Base-by-base conservation (phyloP, 2,329 filamentous ascomycete species). In the Trichoderma semiorbis region DNA sequence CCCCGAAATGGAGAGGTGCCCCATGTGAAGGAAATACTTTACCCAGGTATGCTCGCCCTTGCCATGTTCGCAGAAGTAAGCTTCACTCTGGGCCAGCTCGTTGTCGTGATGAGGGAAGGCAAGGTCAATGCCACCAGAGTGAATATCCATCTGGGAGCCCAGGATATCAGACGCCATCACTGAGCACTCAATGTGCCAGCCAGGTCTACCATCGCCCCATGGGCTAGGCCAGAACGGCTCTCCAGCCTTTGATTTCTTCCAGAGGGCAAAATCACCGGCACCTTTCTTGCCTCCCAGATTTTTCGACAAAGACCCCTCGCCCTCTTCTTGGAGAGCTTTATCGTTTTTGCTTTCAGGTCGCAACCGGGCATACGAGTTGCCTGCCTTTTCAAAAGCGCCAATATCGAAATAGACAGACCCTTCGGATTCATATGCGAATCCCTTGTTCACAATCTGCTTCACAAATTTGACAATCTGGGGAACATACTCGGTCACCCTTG, bases 151-250 rank as follows among this genome's bases (percentile, higher is more conserved):
- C 73, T 91, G 88, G 32, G 90, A 86, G 6, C 95, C 95, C 1
- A 98, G 84, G n/a, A 94, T 88, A 74, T 95, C 93, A 2, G 93
- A 95, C 0, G 95, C 94, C 95, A 98, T 98, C 18, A 94, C 94
- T 1, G 92, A 95, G 89, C 95, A 98, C 83, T 98, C 95, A 78
- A 98, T 98, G 79, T 98, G 95, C 95, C 95, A 98, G 21, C 95
- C 95, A 1, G 95, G 95, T 58, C 95, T 87, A 5, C 95, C 95
- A 70, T 90, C 86, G 5, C 95, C 94, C 95, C 95, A 98, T 4
- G 90, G 90, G 76, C 92, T 96, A 6, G 90, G 86, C 95, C 95
- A 98, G 75, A 89, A 92, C 0, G 95, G 95, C 85, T 98, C 95
- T 57, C 95, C 95, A 16, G 93, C 89, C 83, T 97, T 98, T 1